These are phyloP conservation scores for Ilyonectria mors-panacis DNA, from an alignment of 2,329 filamentous ascomycete species.

Conservation along the genomic window DNA sequence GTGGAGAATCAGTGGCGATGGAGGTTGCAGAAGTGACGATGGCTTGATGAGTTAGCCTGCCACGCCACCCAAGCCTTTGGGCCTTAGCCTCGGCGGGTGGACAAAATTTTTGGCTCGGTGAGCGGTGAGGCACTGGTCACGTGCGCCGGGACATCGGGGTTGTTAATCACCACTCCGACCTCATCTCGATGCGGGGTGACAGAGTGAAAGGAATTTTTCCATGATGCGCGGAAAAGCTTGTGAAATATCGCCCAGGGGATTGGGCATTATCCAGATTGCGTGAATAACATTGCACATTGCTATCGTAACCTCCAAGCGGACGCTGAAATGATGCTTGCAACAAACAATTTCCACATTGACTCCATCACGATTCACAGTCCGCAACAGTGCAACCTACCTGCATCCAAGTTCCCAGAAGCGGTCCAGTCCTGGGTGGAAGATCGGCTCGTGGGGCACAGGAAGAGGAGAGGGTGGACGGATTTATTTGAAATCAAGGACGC, in stretches of 20 bases:
- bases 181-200: slow-evolving; percentile 15
- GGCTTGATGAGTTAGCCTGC: slow-evolving; percentile 23
- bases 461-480: not conserved
- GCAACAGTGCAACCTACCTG: not conserved
- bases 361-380: not conserved
- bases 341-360: slow-evolving; percentile 9
- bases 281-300: slow-evolving; percentile 20
- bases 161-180: not conserved
- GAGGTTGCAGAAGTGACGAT: slow-evolving; percentile 24
- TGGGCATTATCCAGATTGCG: slow-evolving; percentile 4
- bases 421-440: slow-evolving; percentile 18
- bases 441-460: slow-evolving; percentile 8
- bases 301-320: slow-evolving; percentile 11
- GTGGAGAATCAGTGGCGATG: slow-evolving; percentile 23
- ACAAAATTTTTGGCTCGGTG: slow-evolving; percentile 29
- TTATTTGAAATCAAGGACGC: slow-evolving; percentile 23
- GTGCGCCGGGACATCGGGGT: slow-evolving; percentile 2
- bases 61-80: slow-evolving; percentile 29
- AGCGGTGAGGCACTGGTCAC: slow-evolving; percentile 19
- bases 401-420: slow-evolving; percentile 13
- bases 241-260: slow-evolving; percentile 4
- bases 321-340: slow-evolving; percentile 20
- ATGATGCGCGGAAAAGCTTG: slow-evolving; percentile 18
- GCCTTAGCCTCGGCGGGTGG: slow-evolving; percentile 37
- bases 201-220: slow-evolving; percentile 4